Evolutionary conservation across 306 rosid species (phyloP), one percentile per base, ranked within the genome.

Genomic region (Casuarina equisetifolia): DNA sequence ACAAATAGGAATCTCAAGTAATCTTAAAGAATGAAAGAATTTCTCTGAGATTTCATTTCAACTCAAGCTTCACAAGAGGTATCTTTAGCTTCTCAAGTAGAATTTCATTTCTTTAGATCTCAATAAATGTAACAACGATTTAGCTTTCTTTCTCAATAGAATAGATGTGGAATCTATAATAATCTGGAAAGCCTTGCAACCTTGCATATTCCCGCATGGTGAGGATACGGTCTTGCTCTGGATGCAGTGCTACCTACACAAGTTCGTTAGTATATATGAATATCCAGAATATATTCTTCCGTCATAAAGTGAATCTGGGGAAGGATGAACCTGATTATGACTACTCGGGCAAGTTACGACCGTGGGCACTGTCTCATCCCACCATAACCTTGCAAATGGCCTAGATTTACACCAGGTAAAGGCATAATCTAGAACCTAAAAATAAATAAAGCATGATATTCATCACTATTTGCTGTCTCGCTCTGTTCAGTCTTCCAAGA

Each of bases 331-430:
- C 88, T 90, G 94, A 64, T 82, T 90, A 74, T 89, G 97, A 76
- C 93, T 90, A 69, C 84, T 86, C 20, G 97, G 90, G 78, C 83
- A 70, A 0, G 98, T 94, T 52, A 94, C 77, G 11, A 94, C 98
- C 3, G 97, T 94, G 52, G 98, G 86, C 73, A 94, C 89, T 13
- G 98, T 94, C 82, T 92, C 98, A 70, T 94, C 98, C 97, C 98
- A 94, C 98, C 98, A 94, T 53, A 94, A 71, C 55, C 98, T 89
- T 19, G 85, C 93, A 86, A 90, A 94, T 1, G 98, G 98, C 74
- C 97, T 92, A 55, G 6, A 81, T 46, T 72, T 40, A 81, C 2
- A 36, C 63, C 38, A 74, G 63, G 86, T 86, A 49, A 92, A 82
- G 80, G 84, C 86, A 78, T 85, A 95, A 71, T 92, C 93, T 45